Conservation (phyloP, 2,329 filamentous ascomycete genomes). For the Beauveria sp. region DNA sequence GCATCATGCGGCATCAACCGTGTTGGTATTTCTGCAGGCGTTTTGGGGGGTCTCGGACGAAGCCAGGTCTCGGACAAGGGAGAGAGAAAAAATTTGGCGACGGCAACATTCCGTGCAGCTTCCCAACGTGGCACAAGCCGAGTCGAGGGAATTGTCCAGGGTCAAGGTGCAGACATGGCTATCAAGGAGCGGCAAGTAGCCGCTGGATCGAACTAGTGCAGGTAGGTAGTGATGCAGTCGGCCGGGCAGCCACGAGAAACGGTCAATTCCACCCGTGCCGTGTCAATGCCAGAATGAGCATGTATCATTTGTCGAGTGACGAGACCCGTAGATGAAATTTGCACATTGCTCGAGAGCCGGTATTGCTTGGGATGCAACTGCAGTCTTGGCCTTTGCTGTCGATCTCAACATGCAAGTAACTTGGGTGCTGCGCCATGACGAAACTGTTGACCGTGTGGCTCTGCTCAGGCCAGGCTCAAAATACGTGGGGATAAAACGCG, state of each 20-base stretch:
- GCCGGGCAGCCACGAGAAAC: no score
- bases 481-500: no score
- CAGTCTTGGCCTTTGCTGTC: neutral
- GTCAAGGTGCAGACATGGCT: neutral
- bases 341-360: neutral
- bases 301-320: neutral
- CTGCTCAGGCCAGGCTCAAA: no score
- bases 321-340: neutral
- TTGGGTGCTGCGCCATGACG: neutral
- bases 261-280: no score
- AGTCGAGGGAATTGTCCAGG: neutral
- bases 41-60: no score
- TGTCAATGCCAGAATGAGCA: no score
- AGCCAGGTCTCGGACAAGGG: no score
- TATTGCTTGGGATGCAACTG: neutral
- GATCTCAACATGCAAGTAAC: neutral
- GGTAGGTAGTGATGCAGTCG: no score
- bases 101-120: slow-evolving; percentile 2
- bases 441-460: neutral
- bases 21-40: neutral
- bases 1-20: neutral
- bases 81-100: neutral
- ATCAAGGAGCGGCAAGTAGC: neutral
- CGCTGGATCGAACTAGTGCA: no score
- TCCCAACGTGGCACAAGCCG: neutral